Base-by-base conservation (phyloP, 2,329 filamentous ascomycete species). In the Biscogniauxia sp. region DNA sequence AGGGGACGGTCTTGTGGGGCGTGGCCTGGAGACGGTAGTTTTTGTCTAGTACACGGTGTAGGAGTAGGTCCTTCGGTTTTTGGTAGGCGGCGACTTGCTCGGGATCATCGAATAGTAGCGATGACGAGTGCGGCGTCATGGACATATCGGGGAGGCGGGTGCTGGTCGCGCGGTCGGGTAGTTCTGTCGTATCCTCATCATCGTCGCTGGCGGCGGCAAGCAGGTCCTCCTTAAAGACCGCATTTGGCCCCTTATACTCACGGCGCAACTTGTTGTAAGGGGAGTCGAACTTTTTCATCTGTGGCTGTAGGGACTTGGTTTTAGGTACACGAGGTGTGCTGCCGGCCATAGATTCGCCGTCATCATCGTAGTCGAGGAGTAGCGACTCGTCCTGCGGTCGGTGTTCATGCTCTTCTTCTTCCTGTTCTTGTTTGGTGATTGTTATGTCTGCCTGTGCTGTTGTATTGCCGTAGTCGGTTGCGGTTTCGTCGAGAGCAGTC, bases 11-110 rank as follows among this genome's bases (percentile, higher is more conserved):
- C 70, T 87, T 89, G 67, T 95, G 88, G 0, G 95, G 95, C 9
- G 95, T 99, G 5, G 94, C 92, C 75, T 96, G 92, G 23, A 99
- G 83, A 32, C 94, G 91, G 79, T 96, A 99, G 60, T 91, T 97
- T 77, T 96, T 97, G 80, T 98, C 93, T 5, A 96, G 85, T n/a
- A 98, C 83, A 61, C 90, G 91, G 74, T 98, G 94, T 50, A 99
- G 83, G 8, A 98, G 81, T 2, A 91, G 91, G 72, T 97, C 92
- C 62, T 87, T 85, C 19, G 59, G 69, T 80, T 80, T 72, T 13
- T 23, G 23, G 63, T 72, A 56, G 65, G 73, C 71, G 59, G 70
- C 63, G 2, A 70, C 69, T 3, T 66, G 63, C 3, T 65, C 64
- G 20, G 66, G 71, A 45, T 72, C 79, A 61, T 73, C 73, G 77